A percentile compares a stretch with the other conserved stretches of the same genome.
These are phyloP conservation scores for Hypoxylon intermedium DNA, from an alignment of 495 filamentous ascomycete species.

Conservation along the genomic window DNA sequence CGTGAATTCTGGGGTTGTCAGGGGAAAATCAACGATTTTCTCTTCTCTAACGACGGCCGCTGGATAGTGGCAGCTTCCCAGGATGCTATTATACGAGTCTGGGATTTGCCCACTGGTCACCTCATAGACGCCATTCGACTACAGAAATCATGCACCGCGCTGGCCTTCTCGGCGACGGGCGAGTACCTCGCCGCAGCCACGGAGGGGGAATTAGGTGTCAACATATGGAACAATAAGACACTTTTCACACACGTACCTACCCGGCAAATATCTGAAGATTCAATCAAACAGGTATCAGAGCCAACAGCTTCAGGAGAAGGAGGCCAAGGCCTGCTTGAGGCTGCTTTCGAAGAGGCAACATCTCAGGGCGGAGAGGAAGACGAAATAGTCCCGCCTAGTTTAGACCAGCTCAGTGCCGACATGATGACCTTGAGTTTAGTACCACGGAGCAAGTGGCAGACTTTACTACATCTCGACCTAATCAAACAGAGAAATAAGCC, in stretches of 20 bases:
- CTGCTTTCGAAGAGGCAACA: slow-evolving; percentile 66
- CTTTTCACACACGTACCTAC: slow-evolving; percentile 89
- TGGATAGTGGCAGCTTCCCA: slow-evolving; percentile 92
- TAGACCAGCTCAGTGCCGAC: slow-evolving; percentile 78
- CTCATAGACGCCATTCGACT: slow-evolving; percentile 87
- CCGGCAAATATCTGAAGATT: slow-evolving; percentile 75
- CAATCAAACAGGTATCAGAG: slow-evolving; percentile 65
- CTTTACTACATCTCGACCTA: slow-evolving; percentile 83
- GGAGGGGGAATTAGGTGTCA: slow-evolving; percentile 83
- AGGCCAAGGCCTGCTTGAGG: slow-evolving; percentile 68
- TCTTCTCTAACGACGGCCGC: slow-evolving; percentile 89
- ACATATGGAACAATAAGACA: slow-evolving; percentile 91
- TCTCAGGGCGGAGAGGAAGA: slow-evolving; percentile 57
- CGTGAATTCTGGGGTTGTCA: slow-evolving; percentile 90
- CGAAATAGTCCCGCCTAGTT: slow-evolving; percentile 52
- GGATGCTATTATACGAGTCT: slow-evolving; percentile 83
- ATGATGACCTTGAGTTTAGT: slow-evolving; percentile 89
- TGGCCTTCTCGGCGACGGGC: slow-evolving; percentile 87
- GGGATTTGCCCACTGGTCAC: slow-evolving; percentile 95
- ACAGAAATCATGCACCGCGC: slow-evolving; percentile 74
- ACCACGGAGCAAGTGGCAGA: slow-evolving; percentile 91
- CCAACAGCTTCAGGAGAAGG: slow-evolving; percentile 87
- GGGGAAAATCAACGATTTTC: slow-evolving; percentile 82
- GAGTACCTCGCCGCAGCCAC: slow-evolving; percentile 92
- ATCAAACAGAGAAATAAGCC: slow-evolving; percentile 96